Base-by-base conservation (phyloP, 2,329 filamentous ascomycete genomes). In the Sarocladium kiliense region DNA sequence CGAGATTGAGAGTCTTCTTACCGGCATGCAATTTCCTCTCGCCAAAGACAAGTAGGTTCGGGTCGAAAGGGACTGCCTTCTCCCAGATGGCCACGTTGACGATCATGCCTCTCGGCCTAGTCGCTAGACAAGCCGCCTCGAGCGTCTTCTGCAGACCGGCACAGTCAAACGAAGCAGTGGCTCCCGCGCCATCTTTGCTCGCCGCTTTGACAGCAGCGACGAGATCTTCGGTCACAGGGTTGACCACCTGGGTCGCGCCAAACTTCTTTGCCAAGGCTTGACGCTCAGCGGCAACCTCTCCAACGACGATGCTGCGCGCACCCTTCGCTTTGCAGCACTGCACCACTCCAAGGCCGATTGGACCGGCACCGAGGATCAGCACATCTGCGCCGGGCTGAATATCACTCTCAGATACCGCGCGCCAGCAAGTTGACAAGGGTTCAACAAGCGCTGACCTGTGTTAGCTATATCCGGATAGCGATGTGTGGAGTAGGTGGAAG, bases 371-470 rank as follows among this genome's bases (percentile, higher is more conserved):
- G 2, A 85, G 67, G 6, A 87, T 74, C 19, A 87, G 62, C 1
- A 77, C 78, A 1, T 71, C 72, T 14, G 79, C 72, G 1, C 74
- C 75, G 2, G 67, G 57, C 12, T 73, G 72, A 34, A 62, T 56
- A 19, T 56, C 53, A 4, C 58, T 58, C 25, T 36, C 55, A 26
- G 60, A 53, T n/a, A 67, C 76, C 0, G 82, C 83, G 61, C 87
- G 84, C 83, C 83, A 86, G 9, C 80, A 82, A 0, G 87, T 83
- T 0, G 81, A 73, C 2, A 87, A 68, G 0, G 85, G 84, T 60
- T 87, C 84, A 6, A 86, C 77, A 2, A 87, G 70, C 0, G 84
- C 83, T 44, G n/a, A n/a, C n/a, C n/a, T n/a, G n/a, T n/a, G n/a
- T n/a, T n/a, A n/a, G n/a, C n/a, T n/a, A n/a, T n/a, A n/a, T n/a